Evolutionary conservation across 495 filamentous ascomycete genomes (phyloP), one percentile per base, ranked within the genome.

Genomic region (Tuber borchii): DNA sequence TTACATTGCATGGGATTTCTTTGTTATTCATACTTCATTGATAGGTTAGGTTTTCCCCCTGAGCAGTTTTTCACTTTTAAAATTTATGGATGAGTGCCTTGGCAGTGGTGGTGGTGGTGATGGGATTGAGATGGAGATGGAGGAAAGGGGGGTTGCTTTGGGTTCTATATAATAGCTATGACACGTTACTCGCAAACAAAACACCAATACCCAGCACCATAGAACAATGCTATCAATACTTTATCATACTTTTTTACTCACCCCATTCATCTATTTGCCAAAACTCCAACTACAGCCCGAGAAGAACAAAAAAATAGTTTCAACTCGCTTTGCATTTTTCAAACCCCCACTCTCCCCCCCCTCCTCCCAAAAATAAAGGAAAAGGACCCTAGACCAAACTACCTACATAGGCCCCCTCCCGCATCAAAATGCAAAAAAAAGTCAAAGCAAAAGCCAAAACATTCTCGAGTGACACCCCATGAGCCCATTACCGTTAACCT

Each of bases 391-490:
- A 34, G 39, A 17, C 20, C 17, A 51, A 34, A 34, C 56, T 65
- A 65, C 56, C 56, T 65, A 65, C 56, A 65, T 65, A 0, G 10
- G 16, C 5, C 26, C 45, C 26, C 51, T n/a, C 51, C 14, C 26
- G 34, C 34, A 26, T 17, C 34, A 40, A 20, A 48, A 73, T 73
- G 19, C 34, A 73, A 40, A 73, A 37, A 37, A 73, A 34, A 44
- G 48, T 39, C 26, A 73, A 20, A 34, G 16, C 45, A 69, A 26
- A 72, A 26, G 61, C 26, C 26, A 51, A 51, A 39, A 39, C 34
- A 19, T 56, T 68, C 22, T 45, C 56, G 9, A 69, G 46, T 45
- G n/a, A 73, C 51, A 68, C 14, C 74, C 26, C n/a, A 74, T 71
- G 56, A 74, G 68, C 26, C 73, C 51, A 71, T 72, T 69, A 20